phyloP scores from a whole-genome alignment of 805 yeast genomes.

The Starmerella powellii region DNA sequence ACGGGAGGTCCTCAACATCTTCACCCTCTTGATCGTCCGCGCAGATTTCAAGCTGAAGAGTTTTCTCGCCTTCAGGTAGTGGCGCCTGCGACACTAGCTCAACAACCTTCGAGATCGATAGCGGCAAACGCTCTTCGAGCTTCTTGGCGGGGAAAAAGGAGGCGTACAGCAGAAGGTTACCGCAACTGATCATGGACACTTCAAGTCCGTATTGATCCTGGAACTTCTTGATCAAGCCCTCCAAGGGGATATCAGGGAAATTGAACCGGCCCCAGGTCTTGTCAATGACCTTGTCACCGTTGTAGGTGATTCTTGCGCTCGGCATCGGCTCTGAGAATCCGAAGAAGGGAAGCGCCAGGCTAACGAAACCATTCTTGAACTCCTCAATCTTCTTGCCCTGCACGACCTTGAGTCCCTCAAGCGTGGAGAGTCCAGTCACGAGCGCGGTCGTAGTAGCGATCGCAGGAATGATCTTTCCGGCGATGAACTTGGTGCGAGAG shows the following conservation, averaged over 20 bases:
- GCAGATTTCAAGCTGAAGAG: slow-evolving; percentile 78
- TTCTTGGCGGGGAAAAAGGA: slow-evolving; percentile 89
- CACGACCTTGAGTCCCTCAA: slow-evolving; percentile 83
- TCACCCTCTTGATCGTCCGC: slow-evolving; percentile 88
- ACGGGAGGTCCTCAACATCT: slow-evolving; percentile 71
- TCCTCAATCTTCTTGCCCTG: slow-evolving; percentile 69
- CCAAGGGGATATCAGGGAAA: slow-evolving; percentile 55
- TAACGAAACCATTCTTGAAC: slow-evolving; percentile 84
- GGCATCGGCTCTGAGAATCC: slow-evolving; percentile 94
- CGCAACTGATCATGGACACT: slow-evolving; percentile 83
- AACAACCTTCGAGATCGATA: slow-evolving; percentile 63
- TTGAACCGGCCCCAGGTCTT: slow-evolving; percentile 93
- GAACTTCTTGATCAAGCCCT: slow-evolving; percentile 62
- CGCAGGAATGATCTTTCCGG: slow-evolving; percentile 97
- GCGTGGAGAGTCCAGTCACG: slow-evolving; percentile 86
- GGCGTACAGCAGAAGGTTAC: slow-evolving; percentile 80
- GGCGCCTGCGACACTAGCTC: slow-evolving; percentile 79
- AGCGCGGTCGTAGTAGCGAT: slow-evolving; percentile 98
- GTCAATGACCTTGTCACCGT: slow-evolving; percentile 60
- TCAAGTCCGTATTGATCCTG: slow-evolving; percentile 72
- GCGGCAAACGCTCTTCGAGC: slow-evolving; percentile 56
- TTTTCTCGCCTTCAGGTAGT: slow-evolving; percentile 57
- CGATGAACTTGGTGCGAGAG: slow-evolving; percentile 87
- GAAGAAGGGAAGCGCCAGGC: slow-evolving; percentile 86
- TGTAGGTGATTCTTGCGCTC: slow-evolving; percentile 71